Evolutionary conservation across 1,139 yeast species (phyloP).

Genomic region (Candida anutae): DNA sequence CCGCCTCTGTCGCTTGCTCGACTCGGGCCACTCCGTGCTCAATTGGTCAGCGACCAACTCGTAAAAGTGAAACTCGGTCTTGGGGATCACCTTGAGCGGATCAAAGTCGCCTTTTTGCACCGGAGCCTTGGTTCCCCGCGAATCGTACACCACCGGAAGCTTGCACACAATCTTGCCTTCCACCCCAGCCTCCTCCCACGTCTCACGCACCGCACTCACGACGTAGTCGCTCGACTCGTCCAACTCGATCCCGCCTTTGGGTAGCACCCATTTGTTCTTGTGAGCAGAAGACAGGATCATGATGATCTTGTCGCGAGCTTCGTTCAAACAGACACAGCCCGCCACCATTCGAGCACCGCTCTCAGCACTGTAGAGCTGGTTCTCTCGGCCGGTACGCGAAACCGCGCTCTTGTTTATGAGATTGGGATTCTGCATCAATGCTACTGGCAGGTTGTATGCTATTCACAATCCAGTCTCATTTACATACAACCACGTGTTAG

Average conservation of each 20-base stretch:
- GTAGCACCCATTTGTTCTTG: slow-evolving; percentile 71
- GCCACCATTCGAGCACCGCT: slow-evolving; percentile 85
- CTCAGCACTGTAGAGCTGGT: slow-evolving; percentile 35
- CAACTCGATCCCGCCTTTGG: slow-evolving; percentile 90
- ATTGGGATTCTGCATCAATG: too few species aligned
- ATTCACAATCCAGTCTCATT: too few species aligned
- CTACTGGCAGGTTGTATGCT: too few species aligned
- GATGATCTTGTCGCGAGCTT: slow-evolving; percentile 51
- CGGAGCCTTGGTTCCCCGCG: slow-evolving; percentile 59
- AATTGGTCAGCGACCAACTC: slow-evolving; percentile 59
- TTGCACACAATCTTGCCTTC: slow-evolving; percentile 49
- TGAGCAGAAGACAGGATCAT: slow-evolving; percentile 71
- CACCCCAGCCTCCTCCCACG: slow-evolving; percentile 98
- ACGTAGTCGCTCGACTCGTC: slow-evolving; percentile 62
- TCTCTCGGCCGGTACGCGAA: slow-evolving; percentile 28
- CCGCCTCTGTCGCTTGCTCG: slow-evolving; percentile 46
- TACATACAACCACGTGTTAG: too few species aligned
- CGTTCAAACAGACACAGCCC: slow-evolving; percentile 74
- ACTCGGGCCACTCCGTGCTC: slow-evolving; percentile 71
- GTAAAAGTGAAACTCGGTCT: slow-evolving; percentile 77
- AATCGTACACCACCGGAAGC: slow-evolving; percentile 63
- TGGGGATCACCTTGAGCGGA: slow-evolving; percentile 40
- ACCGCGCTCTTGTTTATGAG: too few species aligned
- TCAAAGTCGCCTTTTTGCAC: slow-evolving; percentile 35
- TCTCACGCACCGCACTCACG: slow-evolving; percentile 70